Conservation (phyloP, 192 early-diverging fungal genomes). For the Chytriomyces sp. region DNA sequence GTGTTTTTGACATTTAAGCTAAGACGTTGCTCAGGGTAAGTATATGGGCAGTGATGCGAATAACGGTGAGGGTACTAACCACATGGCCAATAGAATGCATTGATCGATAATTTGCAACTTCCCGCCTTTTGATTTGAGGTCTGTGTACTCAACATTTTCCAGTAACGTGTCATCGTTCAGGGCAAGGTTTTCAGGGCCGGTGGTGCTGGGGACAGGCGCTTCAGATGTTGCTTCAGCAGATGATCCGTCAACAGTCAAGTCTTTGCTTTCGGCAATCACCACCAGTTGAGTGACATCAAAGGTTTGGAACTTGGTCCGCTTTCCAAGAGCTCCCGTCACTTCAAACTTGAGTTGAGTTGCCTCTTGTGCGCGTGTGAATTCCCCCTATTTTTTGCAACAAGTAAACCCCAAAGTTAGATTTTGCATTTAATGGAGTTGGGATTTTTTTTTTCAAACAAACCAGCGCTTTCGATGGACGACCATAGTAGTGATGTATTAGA, state of each 20-base stretch:
- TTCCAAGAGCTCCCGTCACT: conserved; percentile 87
- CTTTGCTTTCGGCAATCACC: conserved; percentile 80
- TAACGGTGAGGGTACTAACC: conserved; percentile 16
- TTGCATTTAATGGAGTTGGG: background rate
- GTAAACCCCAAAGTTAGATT: background rate
- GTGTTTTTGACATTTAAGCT: conserved; percentile 93
- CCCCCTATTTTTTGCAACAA: conserved; percentile 51
- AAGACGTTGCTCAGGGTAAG: conserved; percentile 4
- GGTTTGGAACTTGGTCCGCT: conserved; percentile 90
- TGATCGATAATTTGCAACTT: conserved; percentile 85
- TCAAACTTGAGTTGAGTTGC: conserved; percentile 82
- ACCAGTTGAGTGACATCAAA: conserved; percentile 91
- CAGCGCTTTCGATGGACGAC: conserved; percentile 66
- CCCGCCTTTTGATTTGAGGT: conserved; percentile 55
- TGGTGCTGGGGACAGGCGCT: conserved; percentile 2
- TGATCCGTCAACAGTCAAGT: conserved; percentile 27
- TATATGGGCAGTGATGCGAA: background rate
- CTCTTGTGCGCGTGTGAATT: conserved; percentile 76
- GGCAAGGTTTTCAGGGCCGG: conserved; percentile 71
- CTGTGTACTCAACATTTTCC: conserved; percentile 76
- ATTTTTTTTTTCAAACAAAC: conserved; percentile 20
- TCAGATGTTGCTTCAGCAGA: conserved; percentile 15
- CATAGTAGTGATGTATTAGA: conserved; percentile 78
- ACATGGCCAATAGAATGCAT: conserved; percentile 82
- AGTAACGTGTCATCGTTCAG: conserved; percentile 93